Conservation (phyloP, 805 yeast genomes). For the Candida maltosa region DNA sequence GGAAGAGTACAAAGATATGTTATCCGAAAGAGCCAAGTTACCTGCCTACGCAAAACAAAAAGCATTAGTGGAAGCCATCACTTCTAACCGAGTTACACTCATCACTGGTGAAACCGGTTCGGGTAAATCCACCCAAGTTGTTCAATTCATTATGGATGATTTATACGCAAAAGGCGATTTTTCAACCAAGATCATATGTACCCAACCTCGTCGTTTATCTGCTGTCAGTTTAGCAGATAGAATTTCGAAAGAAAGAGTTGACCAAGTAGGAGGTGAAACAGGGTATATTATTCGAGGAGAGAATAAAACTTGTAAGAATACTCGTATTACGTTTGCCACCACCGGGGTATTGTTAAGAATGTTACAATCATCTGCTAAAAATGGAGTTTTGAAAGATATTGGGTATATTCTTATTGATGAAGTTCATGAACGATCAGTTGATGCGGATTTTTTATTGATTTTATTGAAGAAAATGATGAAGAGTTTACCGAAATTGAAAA, state of each 20-base stretch:
- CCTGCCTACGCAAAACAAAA: slow-evolving; percentile 83
- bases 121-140: slow-evolving; percentile 93
- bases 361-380: slow-evolving; percentile 51
- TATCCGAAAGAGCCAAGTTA: slow-evolving; percentile 48
- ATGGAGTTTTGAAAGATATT: slow-evolving; percentile 46
- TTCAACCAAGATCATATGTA: slow-evolving; percentile 67
- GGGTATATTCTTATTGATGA: slow-evolving; percentile 84
- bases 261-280: slow-evolving; percentile 65
- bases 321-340: slow-evolving; percentile 84
- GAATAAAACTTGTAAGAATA: slow-evolving; percentile 54
- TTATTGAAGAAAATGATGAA: slow-evolving; percentile 61
- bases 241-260: slow-evolving; percentile 78
- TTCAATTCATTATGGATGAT: slow-evolving; percentile 81
- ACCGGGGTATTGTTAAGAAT: slow-evolving; percentile 89
- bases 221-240: slow-evolving; percentile 93
- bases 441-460: slow-evolving; percentile 80
- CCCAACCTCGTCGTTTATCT: slow-evolving; percentile 95
- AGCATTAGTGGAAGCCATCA: slow-evolving; percentile 54
- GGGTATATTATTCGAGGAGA: slow-evolving; percentile 94
- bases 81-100: slow-evolving; percentile 60
- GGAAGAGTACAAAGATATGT: neutral
- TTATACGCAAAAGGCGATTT: slow-evolving; percentile 48
- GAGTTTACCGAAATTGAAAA: slow-evolving; percentile 52
- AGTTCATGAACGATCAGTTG: slow-evolving; percentile 94
- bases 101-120: slow-evolving; percentile 98